Conservation (phyloP, 2,329 filamentous ascomycete genomes). For the Gaeumannomyces tritici region DNA sequence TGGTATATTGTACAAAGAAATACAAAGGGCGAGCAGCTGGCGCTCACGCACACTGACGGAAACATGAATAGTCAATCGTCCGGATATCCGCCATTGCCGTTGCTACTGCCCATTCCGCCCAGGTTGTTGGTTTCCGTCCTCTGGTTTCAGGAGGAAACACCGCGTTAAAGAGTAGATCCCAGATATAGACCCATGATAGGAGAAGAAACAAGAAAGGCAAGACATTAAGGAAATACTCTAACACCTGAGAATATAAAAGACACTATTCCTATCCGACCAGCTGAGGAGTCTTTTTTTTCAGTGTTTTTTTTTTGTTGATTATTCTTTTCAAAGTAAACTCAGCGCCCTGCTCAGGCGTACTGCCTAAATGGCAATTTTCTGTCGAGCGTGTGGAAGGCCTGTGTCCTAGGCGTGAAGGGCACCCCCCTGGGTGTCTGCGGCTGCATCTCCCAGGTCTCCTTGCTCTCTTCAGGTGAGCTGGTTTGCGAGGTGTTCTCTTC, state of each 20-base stretch:
- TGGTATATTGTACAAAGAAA: neutral
- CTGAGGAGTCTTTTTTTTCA: neutral
- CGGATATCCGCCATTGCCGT: too few relatives aligned
- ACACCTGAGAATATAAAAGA: neutral
- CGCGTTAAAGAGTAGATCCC: neutral
- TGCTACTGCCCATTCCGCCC: too few relatives aligned
- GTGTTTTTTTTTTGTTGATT: neutral
- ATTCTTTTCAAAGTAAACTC: neutral
- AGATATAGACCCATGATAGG: neutral
- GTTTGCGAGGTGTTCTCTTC: conserved; percentile 23
- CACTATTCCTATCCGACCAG: neutral
- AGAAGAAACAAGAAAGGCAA: neutral
- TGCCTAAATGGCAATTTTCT: conserved; percentile 39
- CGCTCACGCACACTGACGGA: too few relatives aligned
- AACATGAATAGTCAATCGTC: too few relatives aligned
- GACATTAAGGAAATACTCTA: neutral
- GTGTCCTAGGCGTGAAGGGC: conserved; percentile 56
- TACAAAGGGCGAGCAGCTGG: neutral
- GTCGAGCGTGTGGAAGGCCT: conserved; percentile 57
- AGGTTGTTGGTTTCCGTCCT: neutral
- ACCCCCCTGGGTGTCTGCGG: conserved; percentile 6
- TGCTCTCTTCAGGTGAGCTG: conserved; percentile 9
- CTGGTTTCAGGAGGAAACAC: neutral
- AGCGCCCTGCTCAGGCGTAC: neutral
- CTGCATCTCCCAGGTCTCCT: conserved; percentile 48